Conservation (phyloP, 257 asterid species). For the Oldenlandia corymbosa region DNA sequence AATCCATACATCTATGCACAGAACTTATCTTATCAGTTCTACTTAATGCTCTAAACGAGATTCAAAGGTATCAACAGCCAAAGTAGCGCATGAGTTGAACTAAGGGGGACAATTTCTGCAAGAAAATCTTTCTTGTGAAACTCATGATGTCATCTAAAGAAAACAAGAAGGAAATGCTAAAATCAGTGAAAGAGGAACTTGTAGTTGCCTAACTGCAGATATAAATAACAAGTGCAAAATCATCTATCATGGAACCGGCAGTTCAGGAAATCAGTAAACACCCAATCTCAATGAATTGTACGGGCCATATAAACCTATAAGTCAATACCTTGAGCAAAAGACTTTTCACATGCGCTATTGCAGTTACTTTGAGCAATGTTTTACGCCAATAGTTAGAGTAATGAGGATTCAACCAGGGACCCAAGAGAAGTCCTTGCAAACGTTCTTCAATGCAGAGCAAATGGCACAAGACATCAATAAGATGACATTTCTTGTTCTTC, state of each 20-base stretch:
- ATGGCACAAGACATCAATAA: constrained; percentile 66
- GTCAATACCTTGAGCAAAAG: constrained; percentile 57
- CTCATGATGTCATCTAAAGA: too few species aligned
- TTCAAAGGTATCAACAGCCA: too few species aligned
- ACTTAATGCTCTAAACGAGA: too few species aligned
- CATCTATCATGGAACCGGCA: neutral
- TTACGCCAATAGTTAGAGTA: constrained; percentile 66
- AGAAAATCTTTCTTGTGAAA: too few species aligned
- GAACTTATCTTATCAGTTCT: too few species aligned
- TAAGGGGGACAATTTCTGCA: too few species aligned
- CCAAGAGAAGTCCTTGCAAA: constrained; percentile 79
- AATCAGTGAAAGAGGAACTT: neutral
- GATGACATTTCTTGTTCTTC: constrained; percentile 52
- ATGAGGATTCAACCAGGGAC: constrained; percentile 86
- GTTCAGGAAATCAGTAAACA: neutral
- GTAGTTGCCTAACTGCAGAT: neutral
- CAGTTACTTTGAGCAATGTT: constrained; percentile 41
- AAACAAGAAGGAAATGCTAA: too few species aligned
- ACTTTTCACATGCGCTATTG: constrained; percentile 40
- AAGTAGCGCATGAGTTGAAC: too few species aligned
- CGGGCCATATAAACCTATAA: neutral
- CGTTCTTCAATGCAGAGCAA: constrained; percentile 66
- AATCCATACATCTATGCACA: too few species aligned
- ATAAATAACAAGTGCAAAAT: neutral
- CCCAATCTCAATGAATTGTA: neutral